Evolutionary conservation across 2,329 filamentous ascomycete species (phyloP), one percentile per base, ranked within the genome.

Genomic region (Cytospora paraplurivora): DNA sequence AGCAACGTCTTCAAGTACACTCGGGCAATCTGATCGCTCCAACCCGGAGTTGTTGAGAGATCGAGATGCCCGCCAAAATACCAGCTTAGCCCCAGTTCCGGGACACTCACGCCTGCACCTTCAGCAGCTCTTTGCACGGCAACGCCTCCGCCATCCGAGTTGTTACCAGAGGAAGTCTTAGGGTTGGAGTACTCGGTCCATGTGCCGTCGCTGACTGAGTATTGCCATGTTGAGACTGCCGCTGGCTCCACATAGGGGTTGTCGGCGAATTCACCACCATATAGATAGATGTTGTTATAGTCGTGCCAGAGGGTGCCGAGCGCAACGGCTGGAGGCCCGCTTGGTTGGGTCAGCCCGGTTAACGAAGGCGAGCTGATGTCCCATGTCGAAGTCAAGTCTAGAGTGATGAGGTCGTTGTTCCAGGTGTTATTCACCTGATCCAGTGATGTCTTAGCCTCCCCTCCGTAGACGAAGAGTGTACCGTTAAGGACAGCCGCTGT

Each of bases 31-130:
- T 85, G 81, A 57, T 84, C 82, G n/a, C 86, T 87, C 90, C 90
- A 93, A 13, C 86, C 89, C 0, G 73, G 75, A 4, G 71, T 87
- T 5, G 82, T 85, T 12, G 76, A 76, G 71, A 75, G 72, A 72
- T 93, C 90, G 7, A 91, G 77, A 73, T 93, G 90, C 0, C 90
- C 90, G 33, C 89, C 90, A 74, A 93, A 93, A 73, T 92, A 93
- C 80, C 87, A 93, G 37, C 88, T 91, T 54, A 88, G 76, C 0
- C 89, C 89, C 0, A 92, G 76, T 60, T 87, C 85, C 0, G 88
- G 85, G 0, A 93, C 85, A 34, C 86, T 89, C 15, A 91, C 75
- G 0, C 89, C 89, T 12, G 90, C 88, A 7, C 90, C 90, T 72
- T 93, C 90, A 1, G 89, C 89, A 2, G 89, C 83, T 53, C 90